Base-by-base conservation (phyloP, 2,329 filamentous ascomycete genomes). In the Exophiala oligosperma region DNA sequence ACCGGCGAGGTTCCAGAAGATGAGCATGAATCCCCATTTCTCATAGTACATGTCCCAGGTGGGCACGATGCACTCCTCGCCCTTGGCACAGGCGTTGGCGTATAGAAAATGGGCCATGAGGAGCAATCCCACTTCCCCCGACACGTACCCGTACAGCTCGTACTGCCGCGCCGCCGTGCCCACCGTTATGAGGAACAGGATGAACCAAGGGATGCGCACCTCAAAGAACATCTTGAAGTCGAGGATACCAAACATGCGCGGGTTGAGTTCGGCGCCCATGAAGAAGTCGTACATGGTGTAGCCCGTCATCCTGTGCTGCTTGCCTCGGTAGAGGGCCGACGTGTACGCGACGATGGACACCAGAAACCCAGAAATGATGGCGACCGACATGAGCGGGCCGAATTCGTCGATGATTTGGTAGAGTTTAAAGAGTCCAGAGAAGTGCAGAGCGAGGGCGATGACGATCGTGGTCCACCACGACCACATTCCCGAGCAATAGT, bases 221-320 rank as follows among this genome's bases (percentile, higher is more conserved):
- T 96, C 92, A 70, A 91, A 94, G 77, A 96, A 96, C 91, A 95
- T 94, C 78, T 95, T 95, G 78, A 94, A 91, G 75, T 95, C 91
- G 51, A 95, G 77, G 66, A 91, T 87, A 56, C 87, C 88, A 70
- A 92, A 93, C 80, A 97, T 84, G 65, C 91, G 83, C 3, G 91
- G 91, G 77, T 95, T 94, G 55, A 95, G 80, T 77, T 95, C 91
- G 11, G 89, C 88, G 54, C 91, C 91, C 85, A 94, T 92, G 80
- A 94, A 95, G 76, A 94, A 94, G 77, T 95, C 91, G 73, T 94
- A 93, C 68, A 94, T 77, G 47, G 81, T 83, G 67, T 86, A 82
- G 40, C 90, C 90, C 5, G 91, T 96, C 92, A 97, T 97, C 63
- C 93, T 89, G 74, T 97, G 92, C 71, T 94, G 83, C 50, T 87